Evolutionary conservation across 1,139 yeast genomes (phyloP).

Genomic region (Saccharomyces hybrid): DNA sequence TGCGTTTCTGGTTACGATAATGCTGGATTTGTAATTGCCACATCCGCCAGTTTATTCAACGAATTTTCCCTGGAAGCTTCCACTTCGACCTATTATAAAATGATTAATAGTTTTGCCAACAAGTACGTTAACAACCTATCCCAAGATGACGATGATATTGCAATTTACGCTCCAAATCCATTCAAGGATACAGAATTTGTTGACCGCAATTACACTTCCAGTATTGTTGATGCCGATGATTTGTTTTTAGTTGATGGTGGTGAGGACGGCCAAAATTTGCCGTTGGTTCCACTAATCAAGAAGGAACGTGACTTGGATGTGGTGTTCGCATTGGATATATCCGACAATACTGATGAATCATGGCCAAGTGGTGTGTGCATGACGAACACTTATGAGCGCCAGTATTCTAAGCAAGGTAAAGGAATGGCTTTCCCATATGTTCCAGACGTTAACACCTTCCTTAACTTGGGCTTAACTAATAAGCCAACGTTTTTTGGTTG

Average conservation of each 20-base stretch:
- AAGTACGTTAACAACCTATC: constrained; percentile 41
- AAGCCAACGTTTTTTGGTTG: constrained; percentile 85
- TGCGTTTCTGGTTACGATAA: constrained; percentile 70
- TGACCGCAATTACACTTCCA: constrained; percentile 27
- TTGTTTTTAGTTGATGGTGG: constrained; percentile 84
- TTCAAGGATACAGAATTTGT: constrained; percentile 39
- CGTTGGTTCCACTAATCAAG: constrained; percentile 69
- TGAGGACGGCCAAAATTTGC: constrained; percentile 72
- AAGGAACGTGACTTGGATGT: constrained; percentile 64
- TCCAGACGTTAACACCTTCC: constrained; percentile 64
- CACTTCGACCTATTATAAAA: constrained; percentile 42
- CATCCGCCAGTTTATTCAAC: constrained; percentile 73
- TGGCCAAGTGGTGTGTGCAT: constrained; percentile 81
- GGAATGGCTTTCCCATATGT: constrained; percentile 69
- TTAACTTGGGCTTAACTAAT: constrained; percentile 46
- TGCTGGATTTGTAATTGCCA: constrained; percentile 68
- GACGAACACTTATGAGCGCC: constrained; percentile 59
- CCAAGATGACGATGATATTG: constrained; percentile 53
- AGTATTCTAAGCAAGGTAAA: constrained; percentile 51
- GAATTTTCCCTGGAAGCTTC: constrained; percentile 56
- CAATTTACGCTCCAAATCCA: constrained; percentile 71
- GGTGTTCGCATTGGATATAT: constrained; percentile 74
- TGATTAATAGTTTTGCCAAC: constrained; percentile 40
- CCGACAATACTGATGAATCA: constrained; percentile 57
- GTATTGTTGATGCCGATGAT: constrained; percentile 37